Base-by-base conservation (phyloP, 1,284 basidiomycete genomes). In the Porphyrellus sp. region DNA sequence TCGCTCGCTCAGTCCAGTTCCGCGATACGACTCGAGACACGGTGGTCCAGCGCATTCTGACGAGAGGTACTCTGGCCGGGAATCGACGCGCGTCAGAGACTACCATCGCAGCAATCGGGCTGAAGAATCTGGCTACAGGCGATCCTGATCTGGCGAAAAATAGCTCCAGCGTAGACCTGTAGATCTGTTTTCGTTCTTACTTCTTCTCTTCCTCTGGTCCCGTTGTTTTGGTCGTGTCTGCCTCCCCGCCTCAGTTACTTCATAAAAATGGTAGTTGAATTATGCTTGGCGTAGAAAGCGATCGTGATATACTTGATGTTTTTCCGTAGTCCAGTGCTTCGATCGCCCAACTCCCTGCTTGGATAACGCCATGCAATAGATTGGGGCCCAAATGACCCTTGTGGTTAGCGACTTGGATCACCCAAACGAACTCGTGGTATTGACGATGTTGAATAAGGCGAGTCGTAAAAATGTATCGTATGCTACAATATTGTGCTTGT, bases 1-100 rank as follows among this genome's bases (percentile, higher is more conserved):
- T 63, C 84, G 87, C 50, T 90, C 87, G 25, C 78, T 82, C 64
- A 89, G 86, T 62, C 85, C 85, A 43, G 70, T 73, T 30, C 64
- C 74, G 55, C 73, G 79, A 47, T 69, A 75, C 56, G 83, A 82
- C 65, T 68, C 74, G 40, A 71, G 73, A 23, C 56, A 59, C 54
- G 68, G 69, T 35, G 62, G 71, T 53, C 64, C 70, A 58, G 61
- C 63, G 55, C 58, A 64, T 59, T 80, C 84, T 59, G 65, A 78
- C 56, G 71, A 72, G 52, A 71, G 76, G 63, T 54, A 64, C 43
- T 62, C 74, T 64, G 69, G 72, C 58, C 64, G 72, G 28, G 69
- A 72, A 59, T 65, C 70, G 59, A 64, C 65, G 57, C 69, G 74
- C 61, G 54, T 70, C 62, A 74, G 86, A 59, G 86, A 89, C 63